Percentiles rank a stretch among this genome's conserved stretches.
Conservation (phyloP, 2,329 filamentous ascomycete species). For the Mycosphaerella arachidis region DNA sequence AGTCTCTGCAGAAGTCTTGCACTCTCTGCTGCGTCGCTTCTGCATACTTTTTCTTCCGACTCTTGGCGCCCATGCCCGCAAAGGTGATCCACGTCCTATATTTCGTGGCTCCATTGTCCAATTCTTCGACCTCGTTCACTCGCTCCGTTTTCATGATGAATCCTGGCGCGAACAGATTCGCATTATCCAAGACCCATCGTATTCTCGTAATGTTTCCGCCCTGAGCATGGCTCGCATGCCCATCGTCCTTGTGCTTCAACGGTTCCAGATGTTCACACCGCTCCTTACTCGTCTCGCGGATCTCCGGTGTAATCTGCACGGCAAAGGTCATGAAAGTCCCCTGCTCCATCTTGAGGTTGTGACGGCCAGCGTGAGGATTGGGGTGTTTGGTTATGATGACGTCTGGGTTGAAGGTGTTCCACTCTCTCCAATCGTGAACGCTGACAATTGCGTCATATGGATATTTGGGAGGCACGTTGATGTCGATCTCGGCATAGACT, state of each 20-base stretch:
- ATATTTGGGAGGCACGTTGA: conserved; percentile 39
- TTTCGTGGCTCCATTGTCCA: conserved; percentile 29
- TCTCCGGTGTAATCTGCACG: conserved; percentile 37
- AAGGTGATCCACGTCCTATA: conserved; percentile 45
- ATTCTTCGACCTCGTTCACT: conserved; percentile 45
- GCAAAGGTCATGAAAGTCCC: conserved; percentile 44
- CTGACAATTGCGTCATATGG: conserved; percentile 44
- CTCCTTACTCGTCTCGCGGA: conserved; percentile 28
- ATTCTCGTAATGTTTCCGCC: conserved; percentile 29
- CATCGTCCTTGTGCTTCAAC: conserved; percentile 24
- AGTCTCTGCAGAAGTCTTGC: conserved; percentile 5
- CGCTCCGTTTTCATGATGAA: conserved; percentile 42
- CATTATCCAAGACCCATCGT: conserved; percentile 32
- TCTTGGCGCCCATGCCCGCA: conserved; percentile 39
- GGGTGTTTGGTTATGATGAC: conserved; percentile 45
- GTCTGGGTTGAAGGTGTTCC: conserved; percentile 46
- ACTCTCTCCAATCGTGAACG: conserved; percentile 41
- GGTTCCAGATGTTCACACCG: conserved; percentile 35
- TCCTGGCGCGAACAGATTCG: conserved; percentile 24
- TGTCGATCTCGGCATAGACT: conserved; percentile 32
- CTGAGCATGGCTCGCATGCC: conserved; percentile 9
- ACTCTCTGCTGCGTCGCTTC: conserved; percentile 24
- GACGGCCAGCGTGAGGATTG: conserved; percentile 11
- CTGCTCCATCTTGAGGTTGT: conserved; percentile 28
- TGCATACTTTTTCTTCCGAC: conserved; percentile 41